A percentile compares a stretch with the other conserved stretches of the same genome.
Evolutionary conservation across 176 grass and related monocot species (phyloP).

Genomic region (Carex scoparia): DNA sequence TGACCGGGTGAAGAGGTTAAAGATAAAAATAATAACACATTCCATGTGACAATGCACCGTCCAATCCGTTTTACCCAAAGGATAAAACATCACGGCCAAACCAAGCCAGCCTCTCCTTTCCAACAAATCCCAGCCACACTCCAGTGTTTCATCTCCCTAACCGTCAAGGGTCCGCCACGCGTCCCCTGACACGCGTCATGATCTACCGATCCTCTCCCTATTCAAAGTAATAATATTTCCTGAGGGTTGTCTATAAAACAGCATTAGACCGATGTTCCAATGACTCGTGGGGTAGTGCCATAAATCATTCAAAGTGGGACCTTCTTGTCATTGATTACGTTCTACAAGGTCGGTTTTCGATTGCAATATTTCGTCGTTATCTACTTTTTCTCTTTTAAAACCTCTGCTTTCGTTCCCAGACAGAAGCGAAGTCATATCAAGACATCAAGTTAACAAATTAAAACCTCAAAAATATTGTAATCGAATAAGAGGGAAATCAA

Average conservation of each 20-base stretch:
- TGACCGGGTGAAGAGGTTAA: background rate
- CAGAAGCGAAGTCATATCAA: background rate
- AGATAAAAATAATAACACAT: background rate
- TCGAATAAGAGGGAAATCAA: background rate
- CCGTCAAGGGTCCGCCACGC: slow-evolving; percentile 3
- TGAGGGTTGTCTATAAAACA: background rate
- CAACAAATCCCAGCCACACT: slow-evolving; percentile 13
- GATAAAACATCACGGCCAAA: background rate
- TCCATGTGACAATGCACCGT: slow-evolving; percentile 10
- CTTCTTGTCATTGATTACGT: too few relatives aligned
- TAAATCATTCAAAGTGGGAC: too few relatives aligned
- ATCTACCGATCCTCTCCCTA: background rate
- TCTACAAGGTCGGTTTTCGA: background rate
- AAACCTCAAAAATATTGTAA: background rate
- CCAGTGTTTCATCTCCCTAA: background rate
- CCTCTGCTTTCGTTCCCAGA: background rate
- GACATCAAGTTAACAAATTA: background rate
- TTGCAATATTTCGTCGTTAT: background rate
- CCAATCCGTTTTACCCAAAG: background rate
- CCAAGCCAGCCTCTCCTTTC: slow-evolving; percentile 7
- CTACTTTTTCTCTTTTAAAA: background rate
- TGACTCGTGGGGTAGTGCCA: background rate
- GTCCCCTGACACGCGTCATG: background rate
- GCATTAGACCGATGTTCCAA: background rate
- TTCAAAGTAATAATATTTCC: background rate